These are phyloP conservation scores for Raddia distichophylla DNA, from an alignment of 176 grass and related monocot genomes.

Conservation along the genomic window DNA sequence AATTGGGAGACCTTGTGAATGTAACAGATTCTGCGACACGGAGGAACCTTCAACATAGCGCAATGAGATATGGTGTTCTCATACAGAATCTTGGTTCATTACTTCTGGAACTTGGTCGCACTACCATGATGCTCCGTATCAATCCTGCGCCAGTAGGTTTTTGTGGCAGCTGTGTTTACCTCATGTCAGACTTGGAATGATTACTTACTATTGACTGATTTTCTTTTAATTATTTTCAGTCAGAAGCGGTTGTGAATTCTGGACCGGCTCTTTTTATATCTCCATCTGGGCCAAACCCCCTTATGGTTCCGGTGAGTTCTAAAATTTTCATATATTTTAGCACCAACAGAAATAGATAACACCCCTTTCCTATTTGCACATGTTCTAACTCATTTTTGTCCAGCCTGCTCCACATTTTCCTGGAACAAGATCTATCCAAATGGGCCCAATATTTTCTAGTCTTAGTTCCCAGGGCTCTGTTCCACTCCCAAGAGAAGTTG, in stretches of 20 bases:
- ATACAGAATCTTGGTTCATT: conserved; percentile 90
- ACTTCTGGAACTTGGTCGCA: conserved; percentile 90
- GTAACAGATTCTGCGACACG: conserved; percentile 53
- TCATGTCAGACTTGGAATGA: conserved; percentile 18
- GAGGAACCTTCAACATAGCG: conserved; percentile 64
- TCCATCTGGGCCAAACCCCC: conserved; percentile 84
- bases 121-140: conserved; percentile 73
- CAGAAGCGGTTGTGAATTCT: conserved; percentile 79
- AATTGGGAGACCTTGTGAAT: conserved; percentile 67
- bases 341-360: background rate
- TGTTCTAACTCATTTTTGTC: conserved; percentile 49
- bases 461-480: conserved; percentile 53
- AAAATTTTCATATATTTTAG: conserved; percentile 23
- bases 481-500: conserved; percentile 71
- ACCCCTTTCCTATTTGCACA: conserved; percentile 1
- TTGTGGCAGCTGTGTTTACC: conserved; percentile 13
- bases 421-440: conserved; percentile 66
- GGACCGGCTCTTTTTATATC: conserved; percentile 98
- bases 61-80: conserved; percentile 55
- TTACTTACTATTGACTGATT: conserved; percentile 31
- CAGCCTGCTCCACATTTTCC: conserved; percentile 95
- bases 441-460: conserved; percentile 68
- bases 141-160: conserved; percentile 69
- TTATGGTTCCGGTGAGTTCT: conserved; percentile 92
- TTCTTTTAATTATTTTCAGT: conserved; percentile 57